Evolutionary conservation across 371 early-diverging fungal species (phyloP), one percentile per base, ranked within the genome.

Genomic region (Thermomucor indicae-seudaticae): DNA sequence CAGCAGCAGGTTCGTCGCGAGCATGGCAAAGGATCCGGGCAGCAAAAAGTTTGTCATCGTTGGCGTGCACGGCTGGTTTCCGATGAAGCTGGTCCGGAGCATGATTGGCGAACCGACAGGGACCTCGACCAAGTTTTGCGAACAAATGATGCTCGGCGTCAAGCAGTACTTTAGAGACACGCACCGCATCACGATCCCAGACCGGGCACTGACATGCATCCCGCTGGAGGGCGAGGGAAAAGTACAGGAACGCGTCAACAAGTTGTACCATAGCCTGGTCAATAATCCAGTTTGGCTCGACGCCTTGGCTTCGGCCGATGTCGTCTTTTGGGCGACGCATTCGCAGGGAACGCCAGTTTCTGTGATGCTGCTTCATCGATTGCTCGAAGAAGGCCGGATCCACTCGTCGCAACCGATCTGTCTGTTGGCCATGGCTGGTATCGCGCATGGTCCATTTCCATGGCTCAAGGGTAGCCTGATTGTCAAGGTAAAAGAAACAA

Each of bases 81-180:
- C 95, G 6, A 71, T 67, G 65, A 77, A 72, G 62, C 68, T 84
- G 42, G 72, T 89, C 7, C 76, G 82, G 47, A 82, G 78, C 49
- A 84, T 96, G 41, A 81, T 94, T 35, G 97, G 97, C 14, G 93
- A 92, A 58, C 96, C 95, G 0, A 93, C 92, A 2, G 97, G 97
- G 0, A 94, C 92, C 12, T 92, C 93, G 19, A 60, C 64, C 28
- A 85, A 84, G 55, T 95, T 96, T 56, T 93, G 93, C 51, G 84
- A 88, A 38, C 87, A 89, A 66, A 94, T 93, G 93, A 79, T 72
- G 4, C 57, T 64, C 17, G 85, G 81, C 10, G 60, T 90, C 27
- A 65, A 72, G 45, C 64, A 67, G 1, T 89, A 88, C 48, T 75
- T 91, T 31, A 37, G 70, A 63, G 37, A 67, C 0, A 62, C 64